Evolutionary conservation across 495 filamentous ascomycete species (phyloP), one percentile per base, ranked within the genome.

Genomic region (Neurospora sp.): DNA sequence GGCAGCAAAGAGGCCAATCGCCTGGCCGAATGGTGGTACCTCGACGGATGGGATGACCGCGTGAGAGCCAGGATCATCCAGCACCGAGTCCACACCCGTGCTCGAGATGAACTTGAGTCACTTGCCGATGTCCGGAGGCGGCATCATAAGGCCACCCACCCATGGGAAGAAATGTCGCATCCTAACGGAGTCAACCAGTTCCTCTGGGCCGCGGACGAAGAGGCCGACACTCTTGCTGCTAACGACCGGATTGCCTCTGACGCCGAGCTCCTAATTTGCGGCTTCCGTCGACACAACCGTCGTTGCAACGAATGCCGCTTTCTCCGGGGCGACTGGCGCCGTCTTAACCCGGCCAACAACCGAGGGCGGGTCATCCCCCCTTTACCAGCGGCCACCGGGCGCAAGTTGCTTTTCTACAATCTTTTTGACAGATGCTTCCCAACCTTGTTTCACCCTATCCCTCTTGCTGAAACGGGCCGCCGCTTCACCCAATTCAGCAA

Each of bases 21-120:
- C 13, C 34, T 54, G 13, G 76, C 78, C 2, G 77, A 76, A n/a
- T 79, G 77, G 78, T 73, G 76, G 28, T 69, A 59, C 4, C 38
- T 71, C 13, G 21, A 74, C 10, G 37, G 45, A n/a, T 42, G 28
- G 45, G 71, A 45, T 1, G 13, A 28, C 54, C 40, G 31, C 62
- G 40, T 54, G 34, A 71, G 43, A 45, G 66, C 37, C 59, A 24
- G 36, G 28, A 11, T 70, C 15, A 54, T 24, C 21, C 15, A 37
- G 4, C 43, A 48, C 19, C 40, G 42, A 17, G 1, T 40, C 9
- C 34, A 17, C 10, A 11, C 6, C 13, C 54, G 71, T 8, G 69
- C 36, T 21, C 48, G 69, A 9, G n/a, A 19, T 4, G 69, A 73
- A 9, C 13, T 15, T 75, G 3, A 36, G 28, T 62, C 54, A 28